Percentiles rank a stretch among this genome's conserved stretches.
These are phyloP conservation scores for Zygosaccharomyces pseudorouxii DNA, from an alignment of 805 yeast species.

Conservation along the genomic window DNA sequence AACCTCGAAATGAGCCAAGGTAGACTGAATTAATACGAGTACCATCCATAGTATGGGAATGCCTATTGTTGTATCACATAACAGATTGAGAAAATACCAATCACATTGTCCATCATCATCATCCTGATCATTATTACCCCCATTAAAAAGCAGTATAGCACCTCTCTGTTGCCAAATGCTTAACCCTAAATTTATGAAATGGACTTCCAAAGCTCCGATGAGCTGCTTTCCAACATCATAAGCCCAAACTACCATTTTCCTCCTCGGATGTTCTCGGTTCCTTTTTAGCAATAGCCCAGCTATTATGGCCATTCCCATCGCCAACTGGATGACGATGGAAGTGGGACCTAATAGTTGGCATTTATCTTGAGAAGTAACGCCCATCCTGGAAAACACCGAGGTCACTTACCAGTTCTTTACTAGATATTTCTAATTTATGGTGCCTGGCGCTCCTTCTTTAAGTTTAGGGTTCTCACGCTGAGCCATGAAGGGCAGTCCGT, in stretches of 20 bases:
- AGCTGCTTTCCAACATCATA: slow-evolving; percentile 89
- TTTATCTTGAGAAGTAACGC: slow-evolving; percentile 12
- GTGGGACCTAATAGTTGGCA: slow-evolving; percentile 82
- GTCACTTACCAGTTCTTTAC: neutral
- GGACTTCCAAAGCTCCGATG: slow-evolving; percentile 81
- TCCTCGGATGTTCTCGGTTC: slow-evolving; percentile 71
- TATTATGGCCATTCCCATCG: slow-evolving; percentile 73
- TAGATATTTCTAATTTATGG: neutral
- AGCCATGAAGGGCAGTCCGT: neutral
- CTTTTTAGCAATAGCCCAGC: slow-evolving; percentile 72
- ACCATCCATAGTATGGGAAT: slow-evolving; percentile 70
- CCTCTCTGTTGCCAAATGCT: slow-evolving; percentile 47
- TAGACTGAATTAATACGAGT: slow-evolving; percentile 48
- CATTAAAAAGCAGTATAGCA: slow-evolving; percentile 1
- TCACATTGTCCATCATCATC: slow-evolving; percentile 75
- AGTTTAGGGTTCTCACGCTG: neutral
- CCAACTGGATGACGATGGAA: slow-evolving; percentile 69
- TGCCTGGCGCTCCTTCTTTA: neutral
- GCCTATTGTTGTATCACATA: slow-evolving; percentile 91
- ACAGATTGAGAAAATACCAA: slow-evolving; percentile 86
- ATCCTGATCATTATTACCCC: slow-evolving; percentile 21
- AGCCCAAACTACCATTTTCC: slow-evolving; percentile 86
- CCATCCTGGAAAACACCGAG: neutral
- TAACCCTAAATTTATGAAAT: slow-evolving; percentile 65
- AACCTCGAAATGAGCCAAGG: slow-evolving; percentile 32